Evolutionary conservation across 2,329 filamentous ascomycete species (phyloP), one percentile per base, ranked within the genome.

Genomic region (Pezicula rhizophila): DNA sequence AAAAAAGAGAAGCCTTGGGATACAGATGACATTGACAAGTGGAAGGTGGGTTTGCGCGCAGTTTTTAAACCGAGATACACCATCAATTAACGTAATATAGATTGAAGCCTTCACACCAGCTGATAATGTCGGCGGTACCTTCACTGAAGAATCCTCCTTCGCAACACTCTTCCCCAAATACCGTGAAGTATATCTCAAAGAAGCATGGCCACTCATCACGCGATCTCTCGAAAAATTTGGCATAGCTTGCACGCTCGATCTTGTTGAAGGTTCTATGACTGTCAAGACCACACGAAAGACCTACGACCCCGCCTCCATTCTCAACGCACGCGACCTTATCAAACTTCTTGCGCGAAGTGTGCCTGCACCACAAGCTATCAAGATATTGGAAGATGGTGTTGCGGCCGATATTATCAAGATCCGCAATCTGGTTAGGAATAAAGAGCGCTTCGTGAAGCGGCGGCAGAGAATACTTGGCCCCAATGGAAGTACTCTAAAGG

Each of bases 401-500:
- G 91, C 91, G 10, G 91, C 88, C 74, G 93, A 99, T 68, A 85
- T 99, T 50, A 92, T 99, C 74, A 97, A 96, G 75, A 95, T 96
- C 60, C 79, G 90, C 53, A 92, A 82, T 63, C 76, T 96, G 42
- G 89, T 97, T 25, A 79, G 87, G 54, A 96, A 92, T 70, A 96
- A 96, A 69, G 91, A 97, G 57, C 82, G 90, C 49, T 99, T 97
- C 62, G 88, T 96, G 45, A 99, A 99, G 75, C 78, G 93, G 48
- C 80, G 93, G 43, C 93, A 99, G 70, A 78, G 93, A 49, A 93
- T 99, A 50, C 76, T 99, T 20, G 93, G 93, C 0, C 91, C 92
- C 14, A 87, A 89, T 56, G 93, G 92, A 34, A 89, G 87, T 43
- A 99, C 93, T 2, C 76, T 99, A 46, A 97, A 97, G 67, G 93